Conservation (phyloP, 1,284 basidiomycete genomes). For the Entoloma clypeatum region DNA sequence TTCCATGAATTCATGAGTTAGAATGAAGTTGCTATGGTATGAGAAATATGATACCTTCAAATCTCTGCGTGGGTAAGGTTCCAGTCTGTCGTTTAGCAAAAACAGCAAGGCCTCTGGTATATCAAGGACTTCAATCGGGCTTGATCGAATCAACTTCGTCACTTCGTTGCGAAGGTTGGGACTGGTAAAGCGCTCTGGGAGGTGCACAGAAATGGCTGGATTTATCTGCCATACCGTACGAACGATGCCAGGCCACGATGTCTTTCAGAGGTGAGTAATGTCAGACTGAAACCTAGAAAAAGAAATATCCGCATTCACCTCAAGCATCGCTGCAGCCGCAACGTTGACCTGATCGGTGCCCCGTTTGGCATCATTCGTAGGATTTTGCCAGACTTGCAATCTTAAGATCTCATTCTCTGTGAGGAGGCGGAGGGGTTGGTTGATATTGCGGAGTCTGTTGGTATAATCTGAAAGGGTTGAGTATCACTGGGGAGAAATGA, state of each 20-base stretch:
- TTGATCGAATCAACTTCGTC: conserved; percentile 68
- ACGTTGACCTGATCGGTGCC: conserved; percentile 55
- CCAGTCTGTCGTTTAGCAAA: conserved; percentile 73
- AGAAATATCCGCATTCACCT: conserved; percentile 40
- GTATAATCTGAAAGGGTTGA: conserved; percentile 47
- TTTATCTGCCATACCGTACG: conserved; percentile 82
- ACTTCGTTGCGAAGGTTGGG: conserved; percentile 66
- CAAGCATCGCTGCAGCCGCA: conserved; percentile 57
- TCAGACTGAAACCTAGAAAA: conserved; percentile 2
- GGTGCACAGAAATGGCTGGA: conserved; percentile 79
- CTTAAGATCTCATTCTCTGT: conserved; percentile 90
- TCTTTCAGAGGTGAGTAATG: conserved; percentile 40
- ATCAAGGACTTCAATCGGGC: conserved; percentile 70
- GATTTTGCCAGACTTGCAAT: conserved; percentile 89
- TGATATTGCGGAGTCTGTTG: conserved; percentile 57
- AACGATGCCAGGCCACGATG: conserved; percentile 65
- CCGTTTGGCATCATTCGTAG: conserved; percentile 70
- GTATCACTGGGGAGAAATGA: conserved; percentile 6
- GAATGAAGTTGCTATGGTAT: background rate
- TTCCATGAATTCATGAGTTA: conserved; percentile 32
- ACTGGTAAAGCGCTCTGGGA: conserved; percentile 85
- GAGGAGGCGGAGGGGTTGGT: conserved; percentile 74
- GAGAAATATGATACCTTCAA: conserved; percentile 53
- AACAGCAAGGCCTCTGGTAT: conserved; percentile 78
- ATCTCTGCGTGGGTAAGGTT: conserved; percentile 55